Base-by-base conservation (phyloP, 1,139 yeast species). In the Groenewaldozyma sp. region DNA sequence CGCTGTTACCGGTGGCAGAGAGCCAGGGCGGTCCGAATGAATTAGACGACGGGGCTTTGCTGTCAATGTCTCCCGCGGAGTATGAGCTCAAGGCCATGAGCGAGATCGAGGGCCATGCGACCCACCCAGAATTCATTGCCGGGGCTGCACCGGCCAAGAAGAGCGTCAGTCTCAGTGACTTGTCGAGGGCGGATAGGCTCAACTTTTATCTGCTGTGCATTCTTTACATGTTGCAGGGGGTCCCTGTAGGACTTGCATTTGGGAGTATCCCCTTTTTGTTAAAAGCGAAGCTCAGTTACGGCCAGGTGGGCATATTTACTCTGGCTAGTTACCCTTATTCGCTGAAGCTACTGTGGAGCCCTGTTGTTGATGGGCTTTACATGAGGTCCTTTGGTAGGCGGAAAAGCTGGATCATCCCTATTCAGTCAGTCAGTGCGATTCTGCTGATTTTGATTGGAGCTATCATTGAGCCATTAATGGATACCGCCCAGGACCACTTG, bases 251-350 rank as follows among this genome's bases (percentile, higher is more conserved):
- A 0, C 63, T 91, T 32, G 95, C 95, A 2, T 87, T 91, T 65
- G 98, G 98, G 3, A 81, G 95, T 1, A 72, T 91, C n/a, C 99
- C 98, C 1, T 91, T 88, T 54, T 66, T 93, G 26, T 67, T 93
- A 43, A 91, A 91, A 59, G 74, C 91, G 9, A 74, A 78, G 45
- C 69, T 88, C 21, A 73, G 87, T n/a, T 91, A 83, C 56, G 77
- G 95, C 1, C 94, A 87, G 53, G 84, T 91, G 9, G 98, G 97
- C 0, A 59, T 88, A 3, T 93, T 93, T 58, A 77, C 95, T 2
- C 66, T 91, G 48, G 96, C 97, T 0, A 78, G 95, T 3, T 93
- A 91, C 56, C 98, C 99, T 1, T 91, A 91, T 62, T 83, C 95
- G 7, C 66, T 91, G 50, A 91, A 91, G 60, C 70, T 91, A 43